Evolutionary conservation across 192 early-diverging fungal species (phyloP), one percentile per base, ranked within the genome.

Genomic region (Rhizophagus clarus): DNA sequence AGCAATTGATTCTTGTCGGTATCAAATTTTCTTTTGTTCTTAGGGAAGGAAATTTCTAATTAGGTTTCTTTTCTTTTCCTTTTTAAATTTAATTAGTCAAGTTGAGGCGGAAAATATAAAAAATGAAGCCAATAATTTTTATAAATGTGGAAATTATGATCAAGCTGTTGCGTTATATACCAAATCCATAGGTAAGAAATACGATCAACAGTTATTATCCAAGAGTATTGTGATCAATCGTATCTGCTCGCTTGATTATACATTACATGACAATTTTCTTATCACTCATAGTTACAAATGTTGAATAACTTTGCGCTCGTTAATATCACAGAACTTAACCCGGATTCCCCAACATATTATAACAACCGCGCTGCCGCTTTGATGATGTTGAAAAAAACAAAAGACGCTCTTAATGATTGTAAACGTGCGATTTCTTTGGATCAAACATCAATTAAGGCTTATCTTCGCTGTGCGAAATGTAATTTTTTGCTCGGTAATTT

Each of bases 331-430:
- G 92, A 91, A 37, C 42, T 90, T n/a, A 84, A 84, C 40, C 90
- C 94, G 56, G 74, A 83, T 24, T 85, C 81, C n/a, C 83, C 90
- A 11, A 94, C 90, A 5, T 93, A 91, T 74, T 93, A 93, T 76
- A 84, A 83, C 70, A 96, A 96, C 84, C 87, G 95, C n/a, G 90
- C 93, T 12, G 95, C 95, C 12, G 95, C 95, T 17, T 85, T 89
- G 26, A 89, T 91, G 77, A 94, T 94, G 90, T 73, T 90, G 49
- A 86, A 87, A 37, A 87, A 88, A 40, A 92, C 88, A 74, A 84
- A 81, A 56, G 86, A 90, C 15, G 91, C 92, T 10, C 74, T 90
- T 20, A 80, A 81, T 20, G 95, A 96, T 83, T 93, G 92, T 84
- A 81, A 84, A 42, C 83, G 78, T 8, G 86, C 93, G 1, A 81